A percentile compares a stretch with the other conserved stretches of the same genome.
These are phyloP conservation scores for Cyclostephanos invisitatus DNA, from an alignment of 108 stramenopile genomes.

Conservation along the genomic window DNA sequence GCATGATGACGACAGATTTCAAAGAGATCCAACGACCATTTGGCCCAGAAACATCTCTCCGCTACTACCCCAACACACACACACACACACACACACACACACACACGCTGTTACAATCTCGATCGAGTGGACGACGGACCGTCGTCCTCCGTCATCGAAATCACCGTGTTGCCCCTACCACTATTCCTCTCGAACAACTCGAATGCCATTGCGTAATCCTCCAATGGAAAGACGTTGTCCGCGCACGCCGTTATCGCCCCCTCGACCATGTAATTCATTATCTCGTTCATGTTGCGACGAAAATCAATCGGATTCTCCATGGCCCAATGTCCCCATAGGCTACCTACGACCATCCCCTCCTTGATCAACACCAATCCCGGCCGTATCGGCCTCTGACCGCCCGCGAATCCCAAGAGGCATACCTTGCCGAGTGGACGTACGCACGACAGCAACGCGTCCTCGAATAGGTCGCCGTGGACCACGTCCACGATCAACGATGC, in stretches of 20 bases:
- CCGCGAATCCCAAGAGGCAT: slow-evolving; percentile 70
- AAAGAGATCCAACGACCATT: too few relatives aligned
- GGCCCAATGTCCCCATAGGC: slow-evolving; percentile 71
- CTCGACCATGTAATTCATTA: slow-evolving; percentile 53
- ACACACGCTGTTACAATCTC: not conserved
- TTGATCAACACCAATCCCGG: slow-evolving; percentile 55
- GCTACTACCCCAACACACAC: too few relatives aligned
- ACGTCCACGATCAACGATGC: slow-evolving; percentile 72
- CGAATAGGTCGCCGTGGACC: slow-evolving; percentile 69
- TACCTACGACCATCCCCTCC: slow-evolving; percentile 60
- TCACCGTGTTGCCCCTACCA: slow-evolving; percentile 59
- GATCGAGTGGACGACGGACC: not conserved
- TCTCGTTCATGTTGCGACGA: slow-evolving; percentile 59
- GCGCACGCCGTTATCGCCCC: slow-evolving; percentile 62
- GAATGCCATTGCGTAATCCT: slow-evolving; percentile 60
- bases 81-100: too few relatives aligned
- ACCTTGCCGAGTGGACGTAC: slow-evolving; percentile 66
- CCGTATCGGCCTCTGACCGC: slow-evolving; percentile 68
- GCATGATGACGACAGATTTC: too few relatives aligned
- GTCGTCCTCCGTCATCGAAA: slow-evolving; percentile 12
- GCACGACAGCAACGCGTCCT: slow-evolving; percentile 56
- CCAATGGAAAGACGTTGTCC: slow-evolving; percentile 56
- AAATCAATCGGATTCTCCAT: slow-evolving; percentile 50
- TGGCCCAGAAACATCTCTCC: not conserved
- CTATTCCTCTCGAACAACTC: slow-evolving; percentile 66